Base-by-base conservation (phyloP, 2,329 filamentous ascomycete genomes). In the Cephalotrichum gorgonifer region DNA sequence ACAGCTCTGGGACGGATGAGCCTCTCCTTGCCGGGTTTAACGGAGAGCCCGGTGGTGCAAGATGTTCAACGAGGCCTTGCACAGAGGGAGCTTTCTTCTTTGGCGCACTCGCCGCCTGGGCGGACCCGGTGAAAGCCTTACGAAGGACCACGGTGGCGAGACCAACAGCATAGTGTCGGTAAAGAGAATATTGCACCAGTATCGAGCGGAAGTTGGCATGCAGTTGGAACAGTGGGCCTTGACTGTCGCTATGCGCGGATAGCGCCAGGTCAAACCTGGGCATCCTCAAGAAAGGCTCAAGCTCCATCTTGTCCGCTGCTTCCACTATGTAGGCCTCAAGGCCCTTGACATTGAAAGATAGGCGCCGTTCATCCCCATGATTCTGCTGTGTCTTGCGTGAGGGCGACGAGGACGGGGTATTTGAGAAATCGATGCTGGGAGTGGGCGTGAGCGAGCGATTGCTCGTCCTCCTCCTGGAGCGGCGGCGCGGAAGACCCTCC, bases 291-390 rank as follows among this genome's bases (percentile, higher is more conserved):
- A 96, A 97, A 1, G 90, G 83, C 50, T 96, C 88, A 3, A 81
- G 71, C 61, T 96, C 89, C 64, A 89, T 85, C 53, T 81, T 85
- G 53, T 96, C 88, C 3, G 85, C 77, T 0, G 85, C 86, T 62
- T 98, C 93, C 44, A 97, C 83, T 44, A 97, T 86, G 57, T 93
- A 91, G 0, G 85, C 88, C 63, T 97, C 93, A 4, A 98, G 72
- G 0, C 88, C 88, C 52, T 86, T 81, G 33, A 86, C 78, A 60
- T 95, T 86, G 25, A 97, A 66, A 3, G 86, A 82, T 26, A 98
- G 69, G 28, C 88, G 82, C 51, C 93, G 79, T 2, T 90, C 90
- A 66, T 98, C 91, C 12, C 77, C 77, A 2, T 68, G 61, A n/a
- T 69, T 68, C 49, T 76, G 73, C 47, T 75, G 72, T 54, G 77